A percentile compares a stretch with the other conserved stretches of the same genome.
Conservation (phyloP, 2,329 filamentous ascomycete species). For the Monosporascus cannonballus region DNA sequence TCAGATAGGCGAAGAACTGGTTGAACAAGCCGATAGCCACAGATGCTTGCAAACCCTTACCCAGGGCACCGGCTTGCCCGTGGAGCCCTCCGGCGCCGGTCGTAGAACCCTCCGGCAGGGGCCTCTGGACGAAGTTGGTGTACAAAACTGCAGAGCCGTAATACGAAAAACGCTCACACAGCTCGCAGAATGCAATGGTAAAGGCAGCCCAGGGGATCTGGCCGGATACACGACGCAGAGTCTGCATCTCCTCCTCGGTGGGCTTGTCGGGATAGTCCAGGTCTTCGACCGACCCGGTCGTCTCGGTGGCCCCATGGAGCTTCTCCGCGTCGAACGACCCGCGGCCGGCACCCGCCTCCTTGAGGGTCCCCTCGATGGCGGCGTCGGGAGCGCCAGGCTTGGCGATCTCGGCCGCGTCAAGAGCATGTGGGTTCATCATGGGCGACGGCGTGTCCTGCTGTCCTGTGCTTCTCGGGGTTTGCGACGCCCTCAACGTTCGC, state of each 20-base stretch:
- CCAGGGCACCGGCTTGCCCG: slow-evolving; percentile 43
- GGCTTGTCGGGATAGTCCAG: slow-evolving; percentile 27
- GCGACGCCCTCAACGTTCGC: background rate
- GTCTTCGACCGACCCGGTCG: background rate
- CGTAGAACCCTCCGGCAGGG: slow-evolving; percentile 45
- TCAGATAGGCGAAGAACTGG: slow-evolving; percentile 56
- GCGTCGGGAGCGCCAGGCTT: background rate
- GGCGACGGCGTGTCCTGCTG: background rate
- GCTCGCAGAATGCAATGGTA: slow-evolving; percentile 65
- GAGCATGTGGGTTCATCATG: background rate
- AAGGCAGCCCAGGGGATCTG: slow-evolving; percentile 61
- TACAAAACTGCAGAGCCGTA: slow-evolving; percentile 66
- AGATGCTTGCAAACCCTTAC: slow-evolving; percentile 51
- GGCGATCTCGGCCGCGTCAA: background rate
- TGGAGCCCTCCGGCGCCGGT: slow-evolving; percentile 41
- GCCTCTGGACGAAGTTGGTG: slow-evolving; percentile 58
- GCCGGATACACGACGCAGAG: slow-evolving; percentile 58
- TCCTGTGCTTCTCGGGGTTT: background rate
- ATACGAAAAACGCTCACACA: slow-evolving; percentile 74
- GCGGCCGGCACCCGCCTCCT: background rate
- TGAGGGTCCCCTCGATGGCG: background rate
- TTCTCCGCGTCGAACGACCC: background rate
- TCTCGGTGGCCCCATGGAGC: background rate
- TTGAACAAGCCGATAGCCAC: slow-evolving; percentile 47
- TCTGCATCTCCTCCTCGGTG: slow-evolving; percentile 55